Conservation (phyloP, 176 grass and related monocot genomes). For the Carex myosuroides region DNA sequence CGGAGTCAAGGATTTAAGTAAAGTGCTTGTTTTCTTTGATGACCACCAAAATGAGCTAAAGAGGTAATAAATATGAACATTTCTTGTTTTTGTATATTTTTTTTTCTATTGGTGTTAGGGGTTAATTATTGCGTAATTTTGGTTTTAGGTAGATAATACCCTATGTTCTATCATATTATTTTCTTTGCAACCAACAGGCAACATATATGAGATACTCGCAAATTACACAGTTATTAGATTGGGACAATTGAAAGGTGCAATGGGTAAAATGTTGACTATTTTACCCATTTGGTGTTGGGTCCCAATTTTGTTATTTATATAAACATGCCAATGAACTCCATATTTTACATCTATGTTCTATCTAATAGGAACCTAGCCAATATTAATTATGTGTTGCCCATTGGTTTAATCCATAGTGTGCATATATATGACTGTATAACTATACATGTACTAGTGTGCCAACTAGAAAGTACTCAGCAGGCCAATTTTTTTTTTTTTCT, state of each 20-base stretch:
- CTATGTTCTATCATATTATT: neutral
- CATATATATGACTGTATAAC: neutral
- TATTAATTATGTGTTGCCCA: neutral
- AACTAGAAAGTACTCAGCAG: neutral
- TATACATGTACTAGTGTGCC: neutral
- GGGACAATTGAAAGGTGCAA: neutral
- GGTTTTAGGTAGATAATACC: neutral
- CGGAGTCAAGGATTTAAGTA: conserved; percentile 62
- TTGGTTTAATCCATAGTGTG: neutral
- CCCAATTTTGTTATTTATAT: neutral
- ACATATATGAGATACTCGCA: neutral
- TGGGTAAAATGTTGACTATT: neutral
- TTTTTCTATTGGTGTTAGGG: neutral
- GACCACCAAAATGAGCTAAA: conserved; percentile 94
- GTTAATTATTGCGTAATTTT: neutral
- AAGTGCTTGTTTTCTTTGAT: conserved; percentile 88
- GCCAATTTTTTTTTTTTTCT: neutral
- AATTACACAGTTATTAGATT: neutral
- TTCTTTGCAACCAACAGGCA: neutral
- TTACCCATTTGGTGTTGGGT: neutral
- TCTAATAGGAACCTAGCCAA: neutral
- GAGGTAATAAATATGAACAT: conserved; percentile 27
- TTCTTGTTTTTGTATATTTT: neutral
- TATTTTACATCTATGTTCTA: neutral
- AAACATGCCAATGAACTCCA: neutral